A percentile compares a stretch with the other conserved stretches of the same genome.
Conservation (phyloP, 345 rosid species). For the Ceriops zippeliana region DNA sequence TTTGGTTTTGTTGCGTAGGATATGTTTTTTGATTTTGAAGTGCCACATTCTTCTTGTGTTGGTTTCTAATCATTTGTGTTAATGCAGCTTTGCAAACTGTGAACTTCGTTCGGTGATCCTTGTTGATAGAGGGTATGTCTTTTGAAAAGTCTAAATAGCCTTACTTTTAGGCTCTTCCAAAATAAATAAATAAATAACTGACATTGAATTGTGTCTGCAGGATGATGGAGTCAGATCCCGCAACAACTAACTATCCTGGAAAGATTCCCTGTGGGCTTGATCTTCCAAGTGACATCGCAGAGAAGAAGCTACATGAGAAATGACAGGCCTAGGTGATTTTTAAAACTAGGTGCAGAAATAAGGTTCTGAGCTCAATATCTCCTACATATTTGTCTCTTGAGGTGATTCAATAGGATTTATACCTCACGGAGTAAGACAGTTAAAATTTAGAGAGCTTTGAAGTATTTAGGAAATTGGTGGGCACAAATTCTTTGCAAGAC, state of each 20-base stretch:
- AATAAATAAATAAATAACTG: not conserved
- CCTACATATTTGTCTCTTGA: not conserved
- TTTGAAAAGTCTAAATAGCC: not conserved
- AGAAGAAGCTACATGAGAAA: constrained; percentile 20
- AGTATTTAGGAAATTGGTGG: not conserved
- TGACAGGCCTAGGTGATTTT: constrained; percentile 3
- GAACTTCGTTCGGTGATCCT: constrained; percentile 67
- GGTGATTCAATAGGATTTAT: not conserved
- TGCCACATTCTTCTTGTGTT: not conserved
- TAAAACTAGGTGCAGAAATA: not conserved
- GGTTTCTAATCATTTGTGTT: constrained; percentile 15
- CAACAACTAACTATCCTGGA: constrained; percentile 54
- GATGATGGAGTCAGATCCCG: constrained; percentile 37
- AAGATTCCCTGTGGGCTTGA: constrained; percentile 49
- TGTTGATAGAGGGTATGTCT: constrained; percentile 47
- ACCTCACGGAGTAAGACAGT: not conserved
- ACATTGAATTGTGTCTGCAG: constrained; percentile 28
- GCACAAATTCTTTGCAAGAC: not conserved
- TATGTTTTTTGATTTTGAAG: too few species aligned
- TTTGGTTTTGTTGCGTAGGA: too few species aligned
- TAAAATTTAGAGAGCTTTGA: not conserved
- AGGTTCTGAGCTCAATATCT: not conserved
- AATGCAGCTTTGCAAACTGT: constrained; percentile 65
- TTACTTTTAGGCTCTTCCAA: not conserved
- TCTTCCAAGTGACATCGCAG: constrained; percentile 54